phyloP scores from a whole-genome alignment of 2,329 filamentous ascomycete species.

The Ilyonectria sp. region DNA sequence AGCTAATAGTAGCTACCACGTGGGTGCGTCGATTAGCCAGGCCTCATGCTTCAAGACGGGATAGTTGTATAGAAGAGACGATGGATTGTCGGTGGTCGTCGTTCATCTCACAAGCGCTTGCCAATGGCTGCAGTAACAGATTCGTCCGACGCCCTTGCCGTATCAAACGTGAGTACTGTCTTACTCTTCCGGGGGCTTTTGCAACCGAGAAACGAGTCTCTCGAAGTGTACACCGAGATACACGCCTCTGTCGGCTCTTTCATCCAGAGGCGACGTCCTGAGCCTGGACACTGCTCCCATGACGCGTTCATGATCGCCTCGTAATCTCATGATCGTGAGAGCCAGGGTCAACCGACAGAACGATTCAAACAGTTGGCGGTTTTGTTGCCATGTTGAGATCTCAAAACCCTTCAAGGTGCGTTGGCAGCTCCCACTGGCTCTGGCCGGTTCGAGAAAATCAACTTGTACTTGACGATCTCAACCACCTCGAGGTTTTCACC shows the following conservation, averaged over 20 bases:
- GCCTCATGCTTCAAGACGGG: not conserved
- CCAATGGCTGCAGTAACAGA: not conserved
- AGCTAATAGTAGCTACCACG: not conserved
- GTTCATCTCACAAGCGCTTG: not conserved
- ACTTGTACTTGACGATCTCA: constrained; percentile 89
- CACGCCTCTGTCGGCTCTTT: not conserved
- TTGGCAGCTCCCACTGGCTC: constrained; percentile 80
- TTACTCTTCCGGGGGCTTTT: not conserved
- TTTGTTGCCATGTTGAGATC: not conserved
- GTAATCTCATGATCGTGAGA: not conserved
- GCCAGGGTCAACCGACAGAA: not conserved
- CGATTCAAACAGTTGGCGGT: not conserved
- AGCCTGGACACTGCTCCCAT: constrained; percentile 1
- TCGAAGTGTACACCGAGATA: not conserved
- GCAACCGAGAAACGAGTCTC: not conserved
- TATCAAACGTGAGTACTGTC: not conserved
- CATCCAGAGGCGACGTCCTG: not conserved
- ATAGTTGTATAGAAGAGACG: not conserved
- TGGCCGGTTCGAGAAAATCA: constrained; percentile 86
- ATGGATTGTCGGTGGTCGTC: not conserved
- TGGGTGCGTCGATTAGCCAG: not conserved
- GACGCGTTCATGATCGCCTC: not conserved
- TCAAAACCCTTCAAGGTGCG: constrained; percentile 42
- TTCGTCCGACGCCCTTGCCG: not conserved
- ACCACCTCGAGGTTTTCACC: constrained; percentile 81